Percentiles rank a stretch among this genome's conserved stretches.
phyloP scores from a whole-genome alignment of 345 rosid species.

The Passiflora organensis region DNA sequence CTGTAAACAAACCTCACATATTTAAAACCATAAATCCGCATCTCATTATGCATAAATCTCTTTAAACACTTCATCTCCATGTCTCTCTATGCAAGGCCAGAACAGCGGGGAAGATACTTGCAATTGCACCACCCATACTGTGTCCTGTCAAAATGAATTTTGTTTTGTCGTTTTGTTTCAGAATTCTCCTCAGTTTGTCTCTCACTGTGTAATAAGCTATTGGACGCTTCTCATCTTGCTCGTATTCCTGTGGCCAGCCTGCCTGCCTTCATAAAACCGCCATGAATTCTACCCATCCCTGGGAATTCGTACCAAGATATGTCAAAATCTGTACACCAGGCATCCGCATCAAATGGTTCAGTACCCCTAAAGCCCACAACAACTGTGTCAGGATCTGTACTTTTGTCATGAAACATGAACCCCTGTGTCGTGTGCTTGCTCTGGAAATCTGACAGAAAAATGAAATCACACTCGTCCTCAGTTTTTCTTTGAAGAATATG shows the following conservation, averaged over 20 bases:
- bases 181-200: slow-evolving; percentile 26
- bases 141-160: slow-evolving; percentile 63
- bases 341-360: slow-evolving; percentile 35
- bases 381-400: slow-evolving; percentile 16
- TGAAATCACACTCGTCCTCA: too few species aligned
- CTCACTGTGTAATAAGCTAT: slow-evolving; percentile 55
- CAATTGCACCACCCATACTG: slow-evolving; percentile 65
- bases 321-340: slow-evolving; percentile 43
- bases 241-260: slow-evolving; percentile 45
- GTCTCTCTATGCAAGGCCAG: slow-evolving; percentile 45
- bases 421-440: slow-evolving; percentile 24
- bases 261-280: slow-evolving; percentile 56
- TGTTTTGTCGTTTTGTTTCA: slow-evolving; percentile 22
- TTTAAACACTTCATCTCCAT: slow-evolving; percentile 47
- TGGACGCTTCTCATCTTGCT: slow-evolving; percentile 5
- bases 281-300: slow-evolving; percentile 42
- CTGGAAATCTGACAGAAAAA: slow-evolving; percentile 27
- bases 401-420: slow-evolving; percentile 27
- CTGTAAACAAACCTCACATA: slow-evolving; percentile 57
- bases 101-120: slow-evolving; percentile 44
- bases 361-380: slow-evolving; percentile 50
- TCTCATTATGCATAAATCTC: slow-evolving; percentile 35
- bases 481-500: neutral
- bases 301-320: slow-evolving; percentile 40
- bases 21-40: slow-evolving; percentile 27